Evolutionary conservation across 805 yeast genomes (phyloP).

Genomic region (Hanseniaspora lachancei): DNA sequence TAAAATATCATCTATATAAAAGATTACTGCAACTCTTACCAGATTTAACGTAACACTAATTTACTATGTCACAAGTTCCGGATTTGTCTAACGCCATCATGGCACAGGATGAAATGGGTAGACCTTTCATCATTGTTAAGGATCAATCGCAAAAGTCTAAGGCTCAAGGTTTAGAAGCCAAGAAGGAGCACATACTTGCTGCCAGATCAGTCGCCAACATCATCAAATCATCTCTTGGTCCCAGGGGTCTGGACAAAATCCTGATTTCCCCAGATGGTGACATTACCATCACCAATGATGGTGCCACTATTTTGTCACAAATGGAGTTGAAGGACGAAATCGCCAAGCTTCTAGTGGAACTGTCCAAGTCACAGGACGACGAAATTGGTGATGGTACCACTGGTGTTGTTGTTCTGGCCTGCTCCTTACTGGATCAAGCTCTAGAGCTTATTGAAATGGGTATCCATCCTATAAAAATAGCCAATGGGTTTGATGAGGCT

Average conservation of each 20-base stretch:
- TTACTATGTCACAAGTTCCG: constrained; percentile 36
- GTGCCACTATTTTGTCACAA: constrained; percentile 90
- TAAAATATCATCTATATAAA: background rate
- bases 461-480: constrained; percentile 91
- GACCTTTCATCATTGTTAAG: constrained; percentile 94
- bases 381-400: constrained; percentile 99
- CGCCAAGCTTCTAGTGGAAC: constrained; percentile 87
- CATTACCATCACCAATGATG: constrained; percentile 94
- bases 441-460: constrained; percentile 89
- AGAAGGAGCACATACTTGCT: constrained; percentile 77
- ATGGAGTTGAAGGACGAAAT: constrained; percentile 94
- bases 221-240: constrained; percentile 86
- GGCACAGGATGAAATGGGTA: constrained; percentile 98
- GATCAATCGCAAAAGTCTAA: constrained; percentile 59
- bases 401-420: constrained; percentile 93
- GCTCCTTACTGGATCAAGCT: constrained; percentile 90
- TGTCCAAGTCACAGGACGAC: constrained; percentile 90
- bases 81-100: constrained; percentile 96
- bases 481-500: constrained; percentile 95
- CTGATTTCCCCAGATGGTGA: constrained; percentile 93
- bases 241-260: constrained; percentile 96
- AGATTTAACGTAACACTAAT: background rate
- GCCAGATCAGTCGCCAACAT: constrained; percentile 90
- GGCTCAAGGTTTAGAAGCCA: constrained; percentile 67
- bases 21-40: background rate